These are phyloP conservation scores for Dryas alaskensis DNA, from an alignment of 306 rosid genomes.

Conservation along the genomic window DNA sequence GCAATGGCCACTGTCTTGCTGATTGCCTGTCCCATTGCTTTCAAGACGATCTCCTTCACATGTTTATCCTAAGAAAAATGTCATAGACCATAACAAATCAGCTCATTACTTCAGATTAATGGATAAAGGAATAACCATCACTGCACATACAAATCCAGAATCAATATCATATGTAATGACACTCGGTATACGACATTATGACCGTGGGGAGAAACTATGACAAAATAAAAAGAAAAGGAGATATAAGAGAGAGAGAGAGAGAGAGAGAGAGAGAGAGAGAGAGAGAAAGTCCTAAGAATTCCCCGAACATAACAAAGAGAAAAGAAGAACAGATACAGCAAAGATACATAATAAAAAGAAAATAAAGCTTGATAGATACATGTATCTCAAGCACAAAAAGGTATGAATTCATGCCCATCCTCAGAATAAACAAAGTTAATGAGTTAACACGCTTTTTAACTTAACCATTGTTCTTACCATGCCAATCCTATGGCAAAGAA, in stretches of 20 bases:
- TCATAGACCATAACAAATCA: conserved; percentile 6
- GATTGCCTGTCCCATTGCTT: conserved; percentile 99
- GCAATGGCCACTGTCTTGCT: conserved; percentile 95
- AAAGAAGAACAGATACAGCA: not conserved
- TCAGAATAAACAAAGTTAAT: not conserved
- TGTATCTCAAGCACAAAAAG: not conserved
- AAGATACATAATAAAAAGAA: not conserved
- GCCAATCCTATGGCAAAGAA: not conserved
- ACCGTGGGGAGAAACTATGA: not conserved
- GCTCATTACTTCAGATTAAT: conserved; percentile 3
- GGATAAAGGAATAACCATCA: not conserved
- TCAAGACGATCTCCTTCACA: conserved; percentile 78
- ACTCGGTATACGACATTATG: not conserved
- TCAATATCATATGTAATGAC: not conserved
- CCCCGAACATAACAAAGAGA: not conserved
- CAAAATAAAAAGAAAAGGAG: not conserved
- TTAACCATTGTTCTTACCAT: not conserved
- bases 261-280: not conserved
- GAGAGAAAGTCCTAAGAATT: not conserved
- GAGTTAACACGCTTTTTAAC: not conserved
- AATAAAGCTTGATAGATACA: not conserved
- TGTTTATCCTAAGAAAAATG: conserved; percentile 66
- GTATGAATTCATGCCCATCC: not conserved
- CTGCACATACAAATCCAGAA: not conserved
- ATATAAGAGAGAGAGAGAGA: not conserved